Evolutionary conservation across 768 basidiomycete genomes (phyloP).

Genomic region (Suillus subluteus): DNA sequence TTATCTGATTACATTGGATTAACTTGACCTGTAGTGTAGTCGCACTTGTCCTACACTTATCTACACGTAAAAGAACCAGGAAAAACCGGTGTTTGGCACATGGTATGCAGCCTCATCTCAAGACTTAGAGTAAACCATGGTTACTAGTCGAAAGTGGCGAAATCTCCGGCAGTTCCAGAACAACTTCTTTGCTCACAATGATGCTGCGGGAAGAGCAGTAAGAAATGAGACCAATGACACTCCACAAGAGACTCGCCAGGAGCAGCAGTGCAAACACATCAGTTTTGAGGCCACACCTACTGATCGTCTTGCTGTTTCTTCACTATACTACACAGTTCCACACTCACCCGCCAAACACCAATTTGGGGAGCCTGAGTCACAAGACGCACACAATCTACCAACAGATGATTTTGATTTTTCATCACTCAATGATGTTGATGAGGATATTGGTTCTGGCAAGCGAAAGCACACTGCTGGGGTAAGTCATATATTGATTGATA

Average conservation of each 20-base stretch:
- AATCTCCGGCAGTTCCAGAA: background rate
- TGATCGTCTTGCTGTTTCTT: background rate
- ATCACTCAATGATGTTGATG: background rate
- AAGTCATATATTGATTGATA: background rate
- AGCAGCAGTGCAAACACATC: background rate
- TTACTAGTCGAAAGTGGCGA: background rate
- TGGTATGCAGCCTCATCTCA: background rate
- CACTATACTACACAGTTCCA: background rate
- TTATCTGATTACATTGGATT: background rate
- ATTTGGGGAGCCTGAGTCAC: background rate
- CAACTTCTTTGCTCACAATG: background rate
- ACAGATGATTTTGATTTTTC: background rate
- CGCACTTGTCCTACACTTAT: background rate
- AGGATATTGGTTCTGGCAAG: background rate
- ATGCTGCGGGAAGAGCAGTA: background rate
- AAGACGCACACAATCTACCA: background rate
- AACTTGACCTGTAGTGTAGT: conserved; percentile 3
- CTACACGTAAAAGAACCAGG: background rate
- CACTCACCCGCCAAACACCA: background rate
- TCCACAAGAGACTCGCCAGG: background rate
- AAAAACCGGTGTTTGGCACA: background rate
- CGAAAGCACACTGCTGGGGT: background rate
- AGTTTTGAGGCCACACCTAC: background rate
- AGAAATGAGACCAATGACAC: background rate
- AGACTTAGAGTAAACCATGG: background rate